Evolutionary conservation across 192 early-diverging fungal genomes (phyloP).

Genomic region (Gryganskiella cystojenkinii): DNA sequence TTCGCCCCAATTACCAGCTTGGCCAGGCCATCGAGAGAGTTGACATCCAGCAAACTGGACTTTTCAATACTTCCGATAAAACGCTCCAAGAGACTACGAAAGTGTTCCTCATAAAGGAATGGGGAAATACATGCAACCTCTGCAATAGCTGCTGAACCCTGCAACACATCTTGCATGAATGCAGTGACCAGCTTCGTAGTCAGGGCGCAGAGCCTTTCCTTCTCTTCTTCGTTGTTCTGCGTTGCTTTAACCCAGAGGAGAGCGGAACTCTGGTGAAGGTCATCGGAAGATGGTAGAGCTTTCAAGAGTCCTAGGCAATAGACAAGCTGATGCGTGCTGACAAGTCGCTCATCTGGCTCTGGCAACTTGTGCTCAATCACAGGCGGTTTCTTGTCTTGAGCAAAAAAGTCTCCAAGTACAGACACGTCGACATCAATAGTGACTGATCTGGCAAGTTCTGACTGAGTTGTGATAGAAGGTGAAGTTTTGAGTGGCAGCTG

Average conservation of each 20-base stretch:
- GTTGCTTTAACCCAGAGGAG: too few relatives aligned
- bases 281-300: too few relatives aligned
- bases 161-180: not conserved
- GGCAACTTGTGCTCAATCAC: not conserved
- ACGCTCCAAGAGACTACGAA: not conserved
- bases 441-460: not conserved
- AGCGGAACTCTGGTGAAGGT: too few relatives aligned
- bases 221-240: conserved; percentile 2
- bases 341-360: too few relatives aligned
- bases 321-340: too few relatives aligned
- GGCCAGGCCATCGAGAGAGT: not conserved
- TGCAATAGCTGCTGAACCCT: not conserved
- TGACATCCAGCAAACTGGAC: not conserved
- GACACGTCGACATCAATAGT: too few relatives aligned
- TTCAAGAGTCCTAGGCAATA: too few relatives aligned
- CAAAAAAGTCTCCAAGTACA: not conserved
- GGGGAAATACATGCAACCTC: not conserved
- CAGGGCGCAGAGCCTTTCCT: not conserved
- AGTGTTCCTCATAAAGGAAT: not conserved
- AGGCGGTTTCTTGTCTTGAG: not conserved
- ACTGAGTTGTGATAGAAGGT: not conserved
- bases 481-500: not conserved
- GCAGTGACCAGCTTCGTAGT: not conserved
- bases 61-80: not conserved
- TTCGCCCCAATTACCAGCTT: not conserved